Base-by-base conservation (phyloP, 768 basidiomycete genomes). In the Phallus indusiatus region DNA sequence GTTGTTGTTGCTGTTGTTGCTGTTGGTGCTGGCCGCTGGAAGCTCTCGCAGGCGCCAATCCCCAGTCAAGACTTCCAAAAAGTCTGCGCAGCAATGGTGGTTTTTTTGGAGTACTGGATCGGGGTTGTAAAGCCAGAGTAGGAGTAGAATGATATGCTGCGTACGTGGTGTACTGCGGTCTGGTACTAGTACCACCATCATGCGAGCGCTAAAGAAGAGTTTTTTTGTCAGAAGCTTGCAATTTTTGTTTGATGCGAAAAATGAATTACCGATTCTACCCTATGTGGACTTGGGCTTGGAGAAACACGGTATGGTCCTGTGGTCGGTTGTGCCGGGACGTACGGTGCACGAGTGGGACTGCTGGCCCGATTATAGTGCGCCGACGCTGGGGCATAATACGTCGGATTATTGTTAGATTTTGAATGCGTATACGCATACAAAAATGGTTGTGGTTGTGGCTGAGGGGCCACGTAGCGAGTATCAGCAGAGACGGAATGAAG, bases 141-240 rank as follows among this genome's bases (percentile, higher is more conserved):
- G 57, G 57, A 52, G 57, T 59, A 33, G 57, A 59, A 37, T 51
- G 49, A 36, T 59, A 59, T 10, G 48, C 34, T 33, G 21, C 56
- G 28, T 52, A 36, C 24, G 57, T n/a, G 12, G 49, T 33, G 28
- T 59, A 59, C n/a, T 51, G 49, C 17, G 42, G 42, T 42, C 42
- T 42, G n/a, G 42, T n/a, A 28, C 28, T 28, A 42, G 42, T 42
- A 12, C 22, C 18, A 21, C 21, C n/a, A 11, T 51, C 49, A 22
- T 59, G 48, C 17, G 57, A 53, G 8, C 57, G 48, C 57, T 59
- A 52, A 9, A n/a, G 9, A 42, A n/a, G 4, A 36, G 36, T 37
- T 20, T 51, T 16, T 9, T 17, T 28, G 17, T 46, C 16, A 55
- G 21, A 55, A 21, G 34, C 18, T 17, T 22, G 18, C 21, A 5